phyloP scores from a whole-genome alignment of 139 green algal species.

The Coelastrella sp. region DNA sequence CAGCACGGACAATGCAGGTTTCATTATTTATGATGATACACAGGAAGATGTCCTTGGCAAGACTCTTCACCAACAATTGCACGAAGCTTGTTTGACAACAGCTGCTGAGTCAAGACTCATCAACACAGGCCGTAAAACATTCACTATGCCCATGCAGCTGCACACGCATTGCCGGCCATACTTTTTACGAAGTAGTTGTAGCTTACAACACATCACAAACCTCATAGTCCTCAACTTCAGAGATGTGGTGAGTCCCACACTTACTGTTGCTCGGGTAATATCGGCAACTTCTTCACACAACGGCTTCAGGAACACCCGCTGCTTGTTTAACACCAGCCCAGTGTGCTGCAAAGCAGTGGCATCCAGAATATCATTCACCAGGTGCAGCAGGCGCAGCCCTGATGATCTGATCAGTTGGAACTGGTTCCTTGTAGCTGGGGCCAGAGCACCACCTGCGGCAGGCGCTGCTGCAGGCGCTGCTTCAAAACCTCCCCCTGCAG shows the following conservation, averaged over 20 bases:
- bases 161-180: no score
- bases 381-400: conserved; percentile 52
- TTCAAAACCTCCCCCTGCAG: neutral
- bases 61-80: no score
- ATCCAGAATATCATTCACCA: conserved; percentile 66
- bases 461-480: neutral
- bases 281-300: conserved; percentile 60
- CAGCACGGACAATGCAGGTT: neutral
- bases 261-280: conserved; percentile 52
- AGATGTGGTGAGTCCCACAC: neutral
- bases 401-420: conserved; percentile 27
- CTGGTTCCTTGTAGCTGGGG: neutral
- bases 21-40: no score
- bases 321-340: conserved; percentile 57
- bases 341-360: conserved; percentile 56
- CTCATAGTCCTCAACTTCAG: no score
- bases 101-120: no score
- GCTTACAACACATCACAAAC: no score
- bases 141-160: no score
- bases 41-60: no score
- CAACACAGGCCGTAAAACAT: no score
- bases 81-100: no score
- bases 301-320: conserved; percentile 51
- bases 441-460: neutral
- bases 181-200: no score